These are phyloP conservation scores for Orbilia brochopaga DNA, from an alignment of 2,329 filamentous ascomycete genomes.

Conservation along the genomic window DNA sequence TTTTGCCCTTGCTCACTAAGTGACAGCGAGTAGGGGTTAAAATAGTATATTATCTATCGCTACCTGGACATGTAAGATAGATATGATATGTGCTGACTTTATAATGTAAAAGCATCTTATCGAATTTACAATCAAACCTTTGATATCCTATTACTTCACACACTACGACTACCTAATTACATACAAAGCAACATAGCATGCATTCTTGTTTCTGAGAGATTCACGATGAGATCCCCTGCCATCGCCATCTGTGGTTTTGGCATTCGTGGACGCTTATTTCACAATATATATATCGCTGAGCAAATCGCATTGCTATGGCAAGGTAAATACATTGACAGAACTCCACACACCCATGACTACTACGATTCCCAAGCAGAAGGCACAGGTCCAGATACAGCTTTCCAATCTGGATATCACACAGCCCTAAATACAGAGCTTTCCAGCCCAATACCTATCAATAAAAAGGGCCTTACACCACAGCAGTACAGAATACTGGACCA, in stretches of 20 bases:
- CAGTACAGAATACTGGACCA: constrained; percentile 8
- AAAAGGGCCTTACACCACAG: constrained; percentile 5
- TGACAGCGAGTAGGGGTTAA: no score
- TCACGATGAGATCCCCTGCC: constrained; percentile 1
- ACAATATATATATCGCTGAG: constrained; percentile 12
- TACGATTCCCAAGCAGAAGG: constrained; percentile 3
- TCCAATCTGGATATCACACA: constrained; percentile 4
- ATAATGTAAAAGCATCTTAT: no score
- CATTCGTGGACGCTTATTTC: constrained; percentile 8
- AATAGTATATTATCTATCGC: no score
- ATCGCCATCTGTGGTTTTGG: constrained; percentile 18
- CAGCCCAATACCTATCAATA: neutral
- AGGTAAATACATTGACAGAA: constrained; percentile 8
- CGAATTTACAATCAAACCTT: no score
- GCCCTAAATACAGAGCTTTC: constrained; percentile 8
- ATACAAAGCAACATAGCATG: neutral
- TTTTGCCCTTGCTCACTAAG: no score
- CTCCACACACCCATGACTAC: constrained; percentile 17
- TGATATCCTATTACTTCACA: neutral
- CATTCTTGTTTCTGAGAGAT: neutral
- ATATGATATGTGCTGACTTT: no score
- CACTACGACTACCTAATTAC: neutral
- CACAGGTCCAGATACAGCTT: neutral
- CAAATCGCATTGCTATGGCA: constrained; percentile 13
- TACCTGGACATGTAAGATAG: no score